phyloP scores from a whole-genome alignment of 441 rosid genomes.

The Viola pubescens region DNA sequence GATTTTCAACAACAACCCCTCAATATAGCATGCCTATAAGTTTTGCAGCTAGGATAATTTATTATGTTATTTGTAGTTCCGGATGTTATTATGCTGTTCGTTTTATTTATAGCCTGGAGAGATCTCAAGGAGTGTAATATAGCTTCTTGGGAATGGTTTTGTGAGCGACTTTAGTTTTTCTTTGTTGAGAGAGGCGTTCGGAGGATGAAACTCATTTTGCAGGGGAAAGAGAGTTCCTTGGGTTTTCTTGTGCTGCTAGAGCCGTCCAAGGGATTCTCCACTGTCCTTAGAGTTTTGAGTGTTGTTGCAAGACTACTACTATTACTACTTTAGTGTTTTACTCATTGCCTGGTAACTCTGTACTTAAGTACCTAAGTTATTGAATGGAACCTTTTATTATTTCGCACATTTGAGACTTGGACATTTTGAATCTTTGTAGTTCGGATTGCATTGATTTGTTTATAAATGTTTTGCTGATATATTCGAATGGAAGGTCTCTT shows the following conservation, averaged over 20 bases:
- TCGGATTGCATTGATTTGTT: no score
- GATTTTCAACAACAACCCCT: slow-evolving; percentile 36
- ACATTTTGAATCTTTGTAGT: no score
- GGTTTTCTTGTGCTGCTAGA: slow-evolving; percentile 62
- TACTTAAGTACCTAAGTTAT: not conserved
- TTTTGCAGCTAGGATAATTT: slow-evolving; percentile 63
- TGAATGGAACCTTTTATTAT: not conserved
- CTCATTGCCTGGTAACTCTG: slow-evolving; percentile 4
- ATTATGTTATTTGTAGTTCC: not conserved
- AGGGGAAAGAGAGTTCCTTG: slow-evolving; percentile 25
- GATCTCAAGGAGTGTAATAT: slow-evolving; percentile 6
- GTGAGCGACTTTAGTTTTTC: slow-evolving; percentile 17
- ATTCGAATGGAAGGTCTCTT: no score
- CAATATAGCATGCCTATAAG: slow-evolving; percentile 70
- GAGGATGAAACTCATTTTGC: slow-evolving; percentile 14
- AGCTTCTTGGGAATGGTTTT: slow-evolving; percentile 20
- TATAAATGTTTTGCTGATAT: no score
- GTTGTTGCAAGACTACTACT: not conserved
- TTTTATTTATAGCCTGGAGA: slow-evolving; percentile 13
- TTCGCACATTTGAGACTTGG: no score
- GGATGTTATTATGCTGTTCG: not conserved
- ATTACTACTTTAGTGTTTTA: slow-evolving; percentile 4
- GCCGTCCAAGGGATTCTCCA: slow-evolving; percentile 50
- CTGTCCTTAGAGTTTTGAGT: not conserved
- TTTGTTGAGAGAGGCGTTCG: slow-evolving; percentile 14